Conservation (phyloP, 2,329 filamentous ascomycete species). For the Dothidotthia symphoricarpi region DNA sequence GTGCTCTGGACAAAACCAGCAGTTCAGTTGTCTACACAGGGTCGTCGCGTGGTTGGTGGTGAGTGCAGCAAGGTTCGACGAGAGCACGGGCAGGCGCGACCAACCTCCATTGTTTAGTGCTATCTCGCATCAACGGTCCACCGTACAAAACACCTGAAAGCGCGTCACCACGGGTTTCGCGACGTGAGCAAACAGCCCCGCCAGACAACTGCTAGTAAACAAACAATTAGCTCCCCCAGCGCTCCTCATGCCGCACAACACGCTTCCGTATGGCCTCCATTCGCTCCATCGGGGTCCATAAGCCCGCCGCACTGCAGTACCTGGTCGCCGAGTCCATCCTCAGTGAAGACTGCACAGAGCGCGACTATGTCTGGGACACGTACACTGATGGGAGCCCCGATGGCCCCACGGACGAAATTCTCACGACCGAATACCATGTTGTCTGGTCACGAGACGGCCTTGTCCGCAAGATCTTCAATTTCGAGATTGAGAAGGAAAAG, state of each 20-base stretch:
- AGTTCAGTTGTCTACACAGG: too few relatives aligned
- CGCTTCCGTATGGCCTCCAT: slow-evolving; percentile 73
- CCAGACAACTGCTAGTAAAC: slow-evolving; percentile 7
- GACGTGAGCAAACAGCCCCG: slow-evolving; percentile 18
- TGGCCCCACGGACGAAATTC: slow-evolving; percentile 70
- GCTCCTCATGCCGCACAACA: slow-evolving; percentile 34
- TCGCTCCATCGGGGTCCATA: slow-evolving; percentile 86
- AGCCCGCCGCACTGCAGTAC: slow-evolving; percentile 78
- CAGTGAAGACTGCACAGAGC: slow-evolving; percentile 61
- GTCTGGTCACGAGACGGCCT: slow-evolving; percentile 87
- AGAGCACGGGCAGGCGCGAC: slow-evolving; percentile 17
- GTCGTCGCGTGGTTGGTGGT: too few relatives aligned
- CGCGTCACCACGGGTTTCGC: slow-evolving; percentile 23
- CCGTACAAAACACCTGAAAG: slow-evolving; percentile 14
- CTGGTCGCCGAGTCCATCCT: slow-evolving; percentile 79
- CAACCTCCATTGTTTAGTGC: slow-evolving; percentile 2
- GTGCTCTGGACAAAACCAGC: slow-evolving; percentile 14
- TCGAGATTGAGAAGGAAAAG: slow-evolving; percentile 81
- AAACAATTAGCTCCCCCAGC: slow-evolving; percentile 4
- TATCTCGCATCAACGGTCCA: too few relatives aligned
- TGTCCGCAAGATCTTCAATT: slow-evolving; percentile 81
- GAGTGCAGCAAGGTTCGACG: not conserved
- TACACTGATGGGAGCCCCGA: slow-evolving; percentile 48
- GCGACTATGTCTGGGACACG: slow-evolving; percentile 75
- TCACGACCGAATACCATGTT: slow-evolving; percentile 72